Base-by-base conservation (phyloP, 1,284 basidiomycete genomes). In the Irpex sp. region DNA sequence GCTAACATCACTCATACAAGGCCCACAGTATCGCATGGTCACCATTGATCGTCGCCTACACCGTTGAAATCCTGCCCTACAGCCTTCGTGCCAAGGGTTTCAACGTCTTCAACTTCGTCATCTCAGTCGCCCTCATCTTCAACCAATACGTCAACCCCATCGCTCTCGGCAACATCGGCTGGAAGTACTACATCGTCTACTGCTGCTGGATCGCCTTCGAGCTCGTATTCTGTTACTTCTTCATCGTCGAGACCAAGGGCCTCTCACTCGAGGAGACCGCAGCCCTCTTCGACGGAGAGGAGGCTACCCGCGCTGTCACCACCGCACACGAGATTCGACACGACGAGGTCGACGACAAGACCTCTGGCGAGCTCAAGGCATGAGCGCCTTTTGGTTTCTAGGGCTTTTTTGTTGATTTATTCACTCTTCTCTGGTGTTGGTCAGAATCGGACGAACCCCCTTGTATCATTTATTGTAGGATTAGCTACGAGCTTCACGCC, bases 71-170 rank as follows among this genome's bases (percentile, higher is more conserved):
- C 74, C 74, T 90, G 36, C 89, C 89, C 0, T 90, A 79, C 76
- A 72, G 75, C 21, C 77, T 92, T 58, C 88, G 90, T 71, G 88
- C 91, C 59, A 92, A 92, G 78, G 90, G 90, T 58, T 84, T 92
- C 77, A 89, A 81, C 66, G 70, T 92, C 61, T 87, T 89, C 78
- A 85, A 82, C 76, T 85, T 90, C 66, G 74, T 80, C 62, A 82
- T 89, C 69, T 86, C 86, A 7, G 61, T 85, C n/a, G 82, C 88
- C 0, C 81, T 89, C 65, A 85, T 88, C 65, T 90, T 92, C 79
- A 92, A 92, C 74, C 89, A 92, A 74, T 92, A 90, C 69, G 83
- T 88, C 71, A 93, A 92, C 77, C 90, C 90, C n/a, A 81, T 92
- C 67, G 89, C 88, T 3, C 77, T 87, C 57, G 76, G 72, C 3